A percentile compares a stretch with the other conserved stretches of the same genome.
phyloP scores from a whole-genome alignment of 2,329 filamentous ascomycete genomes.

The Verticillium nonalfalfae region DNA sequence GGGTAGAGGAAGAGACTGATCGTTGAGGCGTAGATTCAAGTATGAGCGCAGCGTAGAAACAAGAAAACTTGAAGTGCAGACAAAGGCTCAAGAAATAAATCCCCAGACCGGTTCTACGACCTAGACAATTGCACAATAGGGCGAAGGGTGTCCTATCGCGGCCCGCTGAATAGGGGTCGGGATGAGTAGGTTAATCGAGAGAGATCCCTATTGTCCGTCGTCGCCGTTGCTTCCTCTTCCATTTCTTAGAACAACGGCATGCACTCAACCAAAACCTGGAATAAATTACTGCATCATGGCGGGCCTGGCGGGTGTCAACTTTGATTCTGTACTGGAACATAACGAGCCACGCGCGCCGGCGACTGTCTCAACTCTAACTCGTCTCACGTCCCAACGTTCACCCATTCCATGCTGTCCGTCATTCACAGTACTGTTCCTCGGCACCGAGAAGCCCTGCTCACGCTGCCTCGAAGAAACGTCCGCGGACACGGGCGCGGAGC shows the following conservation, averaged over 20 bases:
- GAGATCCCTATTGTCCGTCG: background rate
- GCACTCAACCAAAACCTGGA: too few species aligned
- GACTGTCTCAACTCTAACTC: background rate
- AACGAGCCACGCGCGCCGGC: background rate
- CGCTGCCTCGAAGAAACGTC: background rate
- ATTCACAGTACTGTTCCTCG: background rate
- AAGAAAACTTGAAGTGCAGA: too few species aligned
- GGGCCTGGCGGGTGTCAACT: background rate
- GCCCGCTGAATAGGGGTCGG: background rate
- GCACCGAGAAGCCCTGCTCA: background rate
- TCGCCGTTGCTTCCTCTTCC: too few species aligned
- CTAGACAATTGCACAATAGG: too few species aligned
- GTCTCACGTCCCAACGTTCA: background rate
- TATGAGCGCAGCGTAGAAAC: too few species aligned
- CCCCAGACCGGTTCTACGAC: too few species aligned
- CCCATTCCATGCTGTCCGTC: background rate
- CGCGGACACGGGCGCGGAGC: background rate
- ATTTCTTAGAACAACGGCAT: too few species aligned
- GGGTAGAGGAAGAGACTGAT: too few species aligned
- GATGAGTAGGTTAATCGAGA: background rate
- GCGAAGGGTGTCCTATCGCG: too few species aligned
- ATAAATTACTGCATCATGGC: too few species aligned
- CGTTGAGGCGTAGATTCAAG: too few species aligned
- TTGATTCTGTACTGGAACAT: background rate
- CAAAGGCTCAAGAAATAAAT: too few species aligned